Evolutionary conservation across 139 green algal species (phyloP).

Genomic region (Chlorella vulgaris): DNA sequence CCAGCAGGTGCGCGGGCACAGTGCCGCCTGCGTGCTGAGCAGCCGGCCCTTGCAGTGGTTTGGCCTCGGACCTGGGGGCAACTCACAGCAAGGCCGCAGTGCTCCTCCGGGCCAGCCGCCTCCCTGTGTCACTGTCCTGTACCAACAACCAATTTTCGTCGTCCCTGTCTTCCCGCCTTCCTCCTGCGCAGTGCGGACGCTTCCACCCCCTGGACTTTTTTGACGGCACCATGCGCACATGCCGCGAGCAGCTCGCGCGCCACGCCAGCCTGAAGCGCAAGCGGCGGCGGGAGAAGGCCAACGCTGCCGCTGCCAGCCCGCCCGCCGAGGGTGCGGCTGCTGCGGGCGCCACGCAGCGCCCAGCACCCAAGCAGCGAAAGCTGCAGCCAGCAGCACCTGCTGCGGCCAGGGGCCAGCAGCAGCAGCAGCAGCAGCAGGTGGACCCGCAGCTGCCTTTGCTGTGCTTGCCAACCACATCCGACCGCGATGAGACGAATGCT

Average conservation of each 20-base stretch:
- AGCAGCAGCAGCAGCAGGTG: not conserved
- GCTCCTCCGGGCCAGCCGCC: no score
- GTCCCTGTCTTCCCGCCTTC: not conserved
- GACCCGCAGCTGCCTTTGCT: not conserved
- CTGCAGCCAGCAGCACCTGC: not conserved
- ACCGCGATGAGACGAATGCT: not conserved
- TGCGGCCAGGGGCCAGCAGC: no score
- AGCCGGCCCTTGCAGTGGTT: not conserved
- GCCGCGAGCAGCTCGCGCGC: not conserved
- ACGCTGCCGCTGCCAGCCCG: no score
- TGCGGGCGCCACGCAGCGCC: not conserved
- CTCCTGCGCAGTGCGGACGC: not conserved
- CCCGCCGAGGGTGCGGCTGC: no score
- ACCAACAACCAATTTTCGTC: not conserved
- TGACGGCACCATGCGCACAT: not conserved
- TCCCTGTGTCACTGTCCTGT: no score
- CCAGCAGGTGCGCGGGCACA: not conserved
- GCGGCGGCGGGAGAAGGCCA: not conserved
- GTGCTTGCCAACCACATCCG: not conserved
- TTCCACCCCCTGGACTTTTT: not conserved
- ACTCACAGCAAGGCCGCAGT: no score
- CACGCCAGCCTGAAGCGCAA: conserved; percentile 3
- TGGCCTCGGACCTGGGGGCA: no score
- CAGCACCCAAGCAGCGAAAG: not conserved
- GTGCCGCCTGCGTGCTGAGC: not conserved